A percentile compares a stretch with the other conserved stretches of the same genome.
phyloP scores from a whole-genome alignment of 768 basidiomycete species.

The Goffeauzyma gilvescens region DNA sequence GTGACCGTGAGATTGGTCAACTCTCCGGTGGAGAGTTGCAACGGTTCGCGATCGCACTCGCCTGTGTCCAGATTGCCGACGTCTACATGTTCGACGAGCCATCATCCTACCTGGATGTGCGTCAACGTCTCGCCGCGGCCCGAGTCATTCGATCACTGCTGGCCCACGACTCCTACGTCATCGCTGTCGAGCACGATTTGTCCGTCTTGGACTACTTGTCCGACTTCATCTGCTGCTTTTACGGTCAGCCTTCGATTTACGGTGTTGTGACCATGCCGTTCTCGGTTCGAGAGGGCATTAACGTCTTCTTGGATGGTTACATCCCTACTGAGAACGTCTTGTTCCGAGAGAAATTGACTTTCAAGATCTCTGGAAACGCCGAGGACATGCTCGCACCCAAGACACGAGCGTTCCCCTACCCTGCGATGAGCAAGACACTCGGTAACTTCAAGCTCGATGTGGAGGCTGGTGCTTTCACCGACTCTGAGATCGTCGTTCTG shows the following conservation, averaged over 20 bases:
- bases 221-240: constrained; percentile 92
- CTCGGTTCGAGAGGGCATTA: constrained; percentile 97
- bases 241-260: constrained; percentile 92
- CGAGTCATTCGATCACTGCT: constrained; percentile 81
- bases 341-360: constrained; percentile 85
- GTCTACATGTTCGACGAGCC: constrained; percentile 99
- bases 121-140: constrained; percentile 83
- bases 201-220: constrained; percentile 96
- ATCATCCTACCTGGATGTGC: constrained; percentile 91
- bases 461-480: constrained; percentile 76
- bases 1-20: constrained; percentile 65
- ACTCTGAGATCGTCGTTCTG: constrained; percentile 98
- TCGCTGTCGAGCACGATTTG: constrained; percentile 96
- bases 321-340: constrained; percentile 97
- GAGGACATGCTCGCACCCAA: constrained; percentile 76
- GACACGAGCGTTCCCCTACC: constrained; percentile 76
- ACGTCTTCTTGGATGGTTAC: constrained; percentile 97
- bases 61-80: constrained; percentile 83
- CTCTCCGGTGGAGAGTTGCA: constrained; percentile 94
- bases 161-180: constrained; percentile 67
- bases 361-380: constrained; percentile 93
- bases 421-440: constrained; percentile 89
- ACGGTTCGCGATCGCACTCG: constrained; percentile 93
- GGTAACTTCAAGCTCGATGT: constrained; percentile 90
- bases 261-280: constrained; percentile 98